These are phyloP conservation scores for Murraya koenigii DNA, from an alignment of 345 rosid species.

Conservation along the genomic window DNA sequence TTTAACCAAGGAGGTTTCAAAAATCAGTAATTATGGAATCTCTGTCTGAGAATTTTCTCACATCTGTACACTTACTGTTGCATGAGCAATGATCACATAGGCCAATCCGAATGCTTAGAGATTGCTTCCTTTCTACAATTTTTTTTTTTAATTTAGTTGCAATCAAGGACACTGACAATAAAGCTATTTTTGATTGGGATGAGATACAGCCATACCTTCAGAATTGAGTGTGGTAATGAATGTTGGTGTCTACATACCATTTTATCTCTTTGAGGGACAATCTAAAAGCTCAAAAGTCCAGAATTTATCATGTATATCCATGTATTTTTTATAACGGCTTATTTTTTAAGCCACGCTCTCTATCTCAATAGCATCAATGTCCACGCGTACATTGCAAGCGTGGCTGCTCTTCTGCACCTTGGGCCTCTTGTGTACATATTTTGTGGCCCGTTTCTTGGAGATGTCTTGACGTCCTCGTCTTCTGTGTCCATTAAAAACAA, in stretches of 20 bases:
- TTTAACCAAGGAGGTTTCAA: slow-evolving; percentile 72
- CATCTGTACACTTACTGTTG: neutral
- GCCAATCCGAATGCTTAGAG: slow-evolving; percentile 12
- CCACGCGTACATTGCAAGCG: neutral
- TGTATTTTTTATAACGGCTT: neutral
- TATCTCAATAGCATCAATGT: neutral
- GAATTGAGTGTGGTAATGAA: neutral
- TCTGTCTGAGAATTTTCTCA: slow-evolving; percentile 47
- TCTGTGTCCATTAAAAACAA: neutral
- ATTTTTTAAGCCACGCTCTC: neutral
- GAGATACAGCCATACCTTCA: neutral
- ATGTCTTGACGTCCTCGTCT: neutral
- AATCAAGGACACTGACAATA: neutral
- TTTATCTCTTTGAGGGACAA: neutral
- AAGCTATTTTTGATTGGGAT: neutral
- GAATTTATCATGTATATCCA: neutral
- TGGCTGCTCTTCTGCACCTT: no score
- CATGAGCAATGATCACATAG: neutral
- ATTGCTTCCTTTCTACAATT: slow-evolving; percentile 12
- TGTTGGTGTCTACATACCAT: neutral
- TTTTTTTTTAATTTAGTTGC: neutral
- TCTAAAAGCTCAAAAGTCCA: neutral
- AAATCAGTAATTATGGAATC: slow-evolving; percentile 87
- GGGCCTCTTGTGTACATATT: neutral
- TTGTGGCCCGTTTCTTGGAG: neutral